phyloP scores from a whole-genome alignment of 2,329 filamentous ascomycete genomes.

The Aspergillus chevalieri region DNA sequence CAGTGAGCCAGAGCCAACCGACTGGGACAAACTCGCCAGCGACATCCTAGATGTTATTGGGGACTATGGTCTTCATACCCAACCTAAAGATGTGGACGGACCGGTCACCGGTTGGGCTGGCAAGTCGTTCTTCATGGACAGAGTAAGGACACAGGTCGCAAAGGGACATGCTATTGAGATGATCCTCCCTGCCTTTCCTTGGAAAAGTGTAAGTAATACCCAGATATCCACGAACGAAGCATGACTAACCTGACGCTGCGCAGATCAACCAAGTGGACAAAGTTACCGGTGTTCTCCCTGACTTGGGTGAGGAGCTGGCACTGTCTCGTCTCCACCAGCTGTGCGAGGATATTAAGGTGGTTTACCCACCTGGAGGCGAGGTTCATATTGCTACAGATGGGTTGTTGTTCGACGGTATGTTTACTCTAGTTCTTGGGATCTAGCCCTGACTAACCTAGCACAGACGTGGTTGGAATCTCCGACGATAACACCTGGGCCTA shows the following conservation, averaged over 20 bases:
- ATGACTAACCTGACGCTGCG: too few relatives aligned
- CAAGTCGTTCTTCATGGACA: conserved; percentile 19
- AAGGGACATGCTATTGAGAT: conserved; percentile 15
- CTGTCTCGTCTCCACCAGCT: conserved; percentile 36
- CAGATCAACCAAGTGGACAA: conserved; percentile 25
- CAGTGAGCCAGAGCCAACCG: too few relatives aligned
- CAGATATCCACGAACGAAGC: too few relatives aligned
- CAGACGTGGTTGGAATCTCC: conserved; percentile 37
- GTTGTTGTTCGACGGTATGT: conserved; percentile 33
- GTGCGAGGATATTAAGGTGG: conserved; percentile 32
- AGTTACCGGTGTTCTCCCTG: conserved; percentile 32
- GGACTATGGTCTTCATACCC: conserved; percentile 19
- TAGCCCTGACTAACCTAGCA: not conserved
- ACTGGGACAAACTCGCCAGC: too few relatives aligned
- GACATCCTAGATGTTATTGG: conserved; percentile 18
- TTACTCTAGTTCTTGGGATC: not conserved
- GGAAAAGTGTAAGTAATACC: conserved; percentile 9
- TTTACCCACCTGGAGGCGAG: conserved; percentile 37
- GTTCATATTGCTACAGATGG: conserved; percentile 41
- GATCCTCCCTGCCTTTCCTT: conserved; percentile 26
- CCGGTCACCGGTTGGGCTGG: conserved; percentile 13
- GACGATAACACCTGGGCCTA: conserved; percentile 40
- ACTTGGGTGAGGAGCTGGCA: conserved; percentile 40
- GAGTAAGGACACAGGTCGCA: conserved; percentile 14
- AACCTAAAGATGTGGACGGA: conserved; percentile 12